Evolutionary conservation across 192 early-diverging fungal species (phyloP), one percentile per base, ranked within the genome.

Genomic region (Pecoramyces ruminantium): DNA sequence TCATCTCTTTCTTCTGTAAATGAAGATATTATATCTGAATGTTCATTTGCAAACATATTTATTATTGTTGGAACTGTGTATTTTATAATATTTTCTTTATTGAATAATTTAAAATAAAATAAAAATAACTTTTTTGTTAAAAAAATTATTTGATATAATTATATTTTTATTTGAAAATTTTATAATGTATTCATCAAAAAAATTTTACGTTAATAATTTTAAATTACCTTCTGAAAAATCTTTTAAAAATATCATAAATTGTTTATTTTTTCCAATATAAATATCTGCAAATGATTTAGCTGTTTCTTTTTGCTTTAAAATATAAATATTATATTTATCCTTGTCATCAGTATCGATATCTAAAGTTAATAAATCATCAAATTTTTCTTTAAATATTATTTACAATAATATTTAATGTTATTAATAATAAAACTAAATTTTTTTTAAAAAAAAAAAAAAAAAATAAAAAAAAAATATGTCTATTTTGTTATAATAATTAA

Each of bases 31-130:
- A 67, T 67, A 67, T 67, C 51, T 5, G 51, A 25, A 67, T 67
- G 81, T 80, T 80, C 80, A 28, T 80, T 78, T 42, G 28, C 42
- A 78, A 80, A 80, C 29, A 80, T 25, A 21, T 42, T 29, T 30
- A 38, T 29, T 25, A 80, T 42, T 21, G 78, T 18, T 38, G 28
- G 78, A 25, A 29, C 28, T 4, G 80, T n/a, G 11, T 80, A 80
- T 14, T 38, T 42, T 18, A 80, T 42, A 28, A 80, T 78, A 25
- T 80, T 42, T 28, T 38, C 80, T 80, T 27, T 30, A 18, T 15
- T 29, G 1, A 25, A 6, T 77, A 18, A 27, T 21, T 15, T 29
- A 80, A 3, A 27, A n/a, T n/a, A n/a, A n/a, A 34, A 34, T 34
- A 34, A 34, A 34, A 34, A 6, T 34, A 34, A 34, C 11, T 34